Evolutionary conservation across 139 green algal genomes (phyloP).

Genomic region (Zygnema cylindricum): DNA sequence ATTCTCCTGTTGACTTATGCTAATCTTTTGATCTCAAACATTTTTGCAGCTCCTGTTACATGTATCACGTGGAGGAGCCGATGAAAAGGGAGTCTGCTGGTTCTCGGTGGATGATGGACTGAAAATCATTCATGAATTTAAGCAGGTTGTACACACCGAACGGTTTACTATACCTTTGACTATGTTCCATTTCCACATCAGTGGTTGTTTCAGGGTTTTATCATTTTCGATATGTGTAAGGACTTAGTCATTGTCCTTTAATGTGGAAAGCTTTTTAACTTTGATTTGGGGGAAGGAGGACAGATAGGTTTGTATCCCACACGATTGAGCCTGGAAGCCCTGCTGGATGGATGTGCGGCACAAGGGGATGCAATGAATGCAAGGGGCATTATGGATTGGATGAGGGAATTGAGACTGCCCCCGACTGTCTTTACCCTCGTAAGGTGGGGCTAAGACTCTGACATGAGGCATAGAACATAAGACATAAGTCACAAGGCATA

Average conservation of each 20-base stretch:
- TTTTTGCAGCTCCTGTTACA: neutral
- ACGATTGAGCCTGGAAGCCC: neutral
- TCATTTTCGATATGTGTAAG: too few relatives aligned
- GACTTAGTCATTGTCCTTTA: too few relatives aligned
- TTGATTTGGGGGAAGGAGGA: neutral
- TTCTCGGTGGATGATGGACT: neutral
- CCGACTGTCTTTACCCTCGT: neutral
- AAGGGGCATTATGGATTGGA: neutral
- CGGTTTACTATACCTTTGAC: too few relatives aligned
- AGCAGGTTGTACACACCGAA: too few relatives aligned
- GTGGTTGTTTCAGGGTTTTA: too few relatives aligned
- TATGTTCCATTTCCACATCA: too few relatives aligned
- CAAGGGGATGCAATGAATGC: neutral
- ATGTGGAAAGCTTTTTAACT: too few relatives aligned
- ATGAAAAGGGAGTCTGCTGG: neutral
- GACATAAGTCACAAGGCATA: too few relatives aligned
- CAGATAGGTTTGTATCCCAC: neutral
- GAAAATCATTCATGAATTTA: neutral
- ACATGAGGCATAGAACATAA: too few relatives aligned
- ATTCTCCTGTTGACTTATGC: too few relatives aligned
- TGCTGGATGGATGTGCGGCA: neutral
- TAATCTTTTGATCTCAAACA: neutral
- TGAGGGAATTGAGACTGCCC: neutral
- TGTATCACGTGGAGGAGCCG: neutral
- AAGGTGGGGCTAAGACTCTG: neutral